Evolutionary conservation across 257 asterid genomes (phyloP).

Genomic region (Gentiana macrophylla): DNA sequence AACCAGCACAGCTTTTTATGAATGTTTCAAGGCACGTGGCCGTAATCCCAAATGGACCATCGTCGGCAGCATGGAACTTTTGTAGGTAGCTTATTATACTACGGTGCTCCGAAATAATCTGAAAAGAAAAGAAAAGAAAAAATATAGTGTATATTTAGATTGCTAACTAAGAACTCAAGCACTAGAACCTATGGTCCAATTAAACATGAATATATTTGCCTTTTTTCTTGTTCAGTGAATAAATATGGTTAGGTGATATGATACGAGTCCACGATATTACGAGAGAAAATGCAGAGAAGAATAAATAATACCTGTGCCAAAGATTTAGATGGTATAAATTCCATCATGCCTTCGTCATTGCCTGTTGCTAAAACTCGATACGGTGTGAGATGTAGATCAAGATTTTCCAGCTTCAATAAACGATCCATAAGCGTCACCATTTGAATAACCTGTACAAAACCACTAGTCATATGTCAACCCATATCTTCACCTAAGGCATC

Average conservation of each 20-base stretch:
- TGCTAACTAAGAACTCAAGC: background rate
- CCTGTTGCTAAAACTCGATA: conserved; percentile 96
- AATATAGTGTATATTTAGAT: background rate
- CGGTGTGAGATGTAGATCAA: conserved; percentile 90
- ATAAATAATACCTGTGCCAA: conserved; percentile 68
- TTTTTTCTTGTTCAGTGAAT: too few species aligned
- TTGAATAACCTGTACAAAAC: conserved; percentile 68
- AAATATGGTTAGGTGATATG: too few species aligned
- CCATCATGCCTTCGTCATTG: conserved; percentile 98
- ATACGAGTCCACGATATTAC: too few species aligned
- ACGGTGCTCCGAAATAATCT: conserved; percentile 98
- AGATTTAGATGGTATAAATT: conserved; percentile 91
- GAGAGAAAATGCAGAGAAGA: too few species aligned
- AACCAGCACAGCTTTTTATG: conserved; percentile 97
- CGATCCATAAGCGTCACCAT: conserved; percentile 98
- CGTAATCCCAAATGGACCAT: conserved; percentile 91
- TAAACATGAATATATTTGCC: too few species aligned
- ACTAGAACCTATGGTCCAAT: too few species aligned
- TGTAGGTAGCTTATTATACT: conserved; percentile 88
- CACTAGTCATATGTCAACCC: background rate
- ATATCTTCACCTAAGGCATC: background rate
- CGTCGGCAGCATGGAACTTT: conserved; percentile 86
- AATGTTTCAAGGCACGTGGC: conserved; percentile 93
- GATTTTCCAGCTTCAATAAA: conserved; percentile 92
- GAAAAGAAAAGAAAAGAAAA: conserved; percentile 18